Base-by-base conservation (phyloP, 768 basidiomycete genomes). In the Agaricus sinodeliciosus region DNA sequence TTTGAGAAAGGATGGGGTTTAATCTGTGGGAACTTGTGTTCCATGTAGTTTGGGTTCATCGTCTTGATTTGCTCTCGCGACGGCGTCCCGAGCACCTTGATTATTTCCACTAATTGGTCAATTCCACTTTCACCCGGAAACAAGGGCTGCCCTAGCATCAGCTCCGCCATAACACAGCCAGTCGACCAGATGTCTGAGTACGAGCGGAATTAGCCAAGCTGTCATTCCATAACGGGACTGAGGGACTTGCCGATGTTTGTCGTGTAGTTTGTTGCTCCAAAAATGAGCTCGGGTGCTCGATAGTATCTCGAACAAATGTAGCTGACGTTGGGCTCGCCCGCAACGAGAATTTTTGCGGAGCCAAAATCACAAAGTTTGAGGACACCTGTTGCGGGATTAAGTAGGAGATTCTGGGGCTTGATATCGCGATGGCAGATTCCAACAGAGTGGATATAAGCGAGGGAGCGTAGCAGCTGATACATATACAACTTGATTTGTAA, bases 11-110 rank as follows among this genome's bases (percentile, higher is more conserved):
- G 94, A 66, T 98, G 95, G n/a, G 94, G 93, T 67, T 95, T 94
- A 77, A 99, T 99, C 72, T 98, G 95, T 1, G 96, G 96, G 77
- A 99, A 99, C 72, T 98, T 97, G 82, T 99, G 96, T 67, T 99
- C 96, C 96, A 98, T 98, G 73, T 99, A 99, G 75, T 99, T 99
- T 51, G 96, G 96, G 72, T 99, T 99, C 96, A 99, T 99, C 60
- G 96, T 98, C 85, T 99, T 98, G 81, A 99, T 99, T 71, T 99
- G 96, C 67, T 98, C 96, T 60, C 95, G 78, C 55, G 96, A 94
- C 2, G 96, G 96, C 18, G 96, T 99, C 13, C 96, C 96, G 49
- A 99, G 82, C 41, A 99, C 94, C 70, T 99, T 99, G 85, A 99
- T 99, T 62, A 99, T 99, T 73, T 99, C 96, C 53, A 99, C 96